phyloP scores from a whole-genome alignment of 306 rosid species.

The Quercus alba region DNA sequence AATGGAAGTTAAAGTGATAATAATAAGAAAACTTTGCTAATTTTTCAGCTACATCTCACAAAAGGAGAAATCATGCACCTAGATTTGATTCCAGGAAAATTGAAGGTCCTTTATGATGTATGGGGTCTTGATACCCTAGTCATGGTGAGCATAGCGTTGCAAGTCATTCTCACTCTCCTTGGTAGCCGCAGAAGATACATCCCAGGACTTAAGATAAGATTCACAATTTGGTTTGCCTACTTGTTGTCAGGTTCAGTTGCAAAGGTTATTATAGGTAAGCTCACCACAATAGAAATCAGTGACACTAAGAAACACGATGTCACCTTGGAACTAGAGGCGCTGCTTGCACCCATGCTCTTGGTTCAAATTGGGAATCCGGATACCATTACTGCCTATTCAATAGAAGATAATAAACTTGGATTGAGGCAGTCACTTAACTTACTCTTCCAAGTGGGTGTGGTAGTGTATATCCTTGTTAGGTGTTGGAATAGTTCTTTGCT shows the following conservation, averaged over 20 bases:
- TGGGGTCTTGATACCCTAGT: constrained; percentile 57
- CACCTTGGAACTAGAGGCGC: constrained; percentile 36
- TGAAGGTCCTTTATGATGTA: constrained; percentile 38
- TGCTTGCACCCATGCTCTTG: constrained; percentile 58
- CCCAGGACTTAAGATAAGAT: constrained; percentile 45
- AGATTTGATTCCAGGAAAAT: constrained; percentile 31
- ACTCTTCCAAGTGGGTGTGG: constrained; percentile 50
- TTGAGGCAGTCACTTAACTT: constrained; percentile 47
- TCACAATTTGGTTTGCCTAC: constrained; percentile 55
- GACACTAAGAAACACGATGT: constrained; percentile 38
- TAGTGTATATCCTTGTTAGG: constrained; percentile 46
- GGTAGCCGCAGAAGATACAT: constrained; percentile 58
- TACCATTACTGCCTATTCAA: constrained; percentile 63
- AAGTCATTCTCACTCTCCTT: constrained; percentile 45
- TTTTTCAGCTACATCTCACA: constrained; percentile 25
- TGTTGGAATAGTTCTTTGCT: constrained; percentile 51
- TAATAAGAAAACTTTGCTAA: background rate
- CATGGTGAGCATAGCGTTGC: constrained; percentile 42
- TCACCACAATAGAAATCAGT: constrained; percentile 45
- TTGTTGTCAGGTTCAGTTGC: constrained; percentile 45
- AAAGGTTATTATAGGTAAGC: constrained; percentile 55
- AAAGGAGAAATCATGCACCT: constrained; percentile 28
- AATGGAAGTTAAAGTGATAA: background rate
- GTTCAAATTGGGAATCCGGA: constrained; percentile 69
- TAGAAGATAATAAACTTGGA: constrained; percentile 59